Base-by-base conservation (phyloP, 1,284 basidiomycete species). In the Sporisorium reilianum region DNA sequence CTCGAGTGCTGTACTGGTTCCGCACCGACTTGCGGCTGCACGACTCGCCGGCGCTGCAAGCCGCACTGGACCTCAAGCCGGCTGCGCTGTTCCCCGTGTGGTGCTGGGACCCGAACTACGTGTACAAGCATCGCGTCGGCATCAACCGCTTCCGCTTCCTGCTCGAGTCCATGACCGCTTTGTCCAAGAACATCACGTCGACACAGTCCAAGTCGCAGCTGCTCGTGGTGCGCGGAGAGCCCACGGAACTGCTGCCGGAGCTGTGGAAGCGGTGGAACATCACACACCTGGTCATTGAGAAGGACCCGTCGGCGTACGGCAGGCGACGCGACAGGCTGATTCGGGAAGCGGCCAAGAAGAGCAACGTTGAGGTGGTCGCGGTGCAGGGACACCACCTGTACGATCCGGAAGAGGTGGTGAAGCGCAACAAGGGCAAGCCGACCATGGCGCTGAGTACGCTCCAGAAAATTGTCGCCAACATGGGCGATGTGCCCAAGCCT, bases 1-100 rank as follows among this genome's bases (percentile, higher is more conserved):
- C 75, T 12, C 60, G 86, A 40, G 86, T 87, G 5, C 65, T 88
- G 11, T 87, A 87, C 73, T 88, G 87, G 87, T 88, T 87, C 81
- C 80, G 87, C 36, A 87, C 88, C 25, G 88, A 89, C 78, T 80
- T 88, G 36, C 85, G 88, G 42, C 75, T 88, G 22, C 86, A 87
- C 75, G 88, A 88, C 58, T 87, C 87, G 7, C 87, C 88, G 6
- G 87, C 87, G 0, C 82, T 88, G 11, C 76, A 80, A 30, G 84
- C 84, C 26, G 87, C 87, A 1, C 78, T 88, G 12, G 80, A 79
- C 18, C 80, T 88, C 25, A 80, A 85, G 11, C 85, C 87, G 25
- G 80, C 86, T 28, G 78, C 82, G 0, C 85, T 87, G 65, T 87
- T 86, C 72, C 87, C 87, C 0, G 83, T 87, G 61, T 84, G 83